Evolutionary conservation across 164 flowering plant genomes (phyloP).

Genomic region (Liriodendron chinense): DNA sequence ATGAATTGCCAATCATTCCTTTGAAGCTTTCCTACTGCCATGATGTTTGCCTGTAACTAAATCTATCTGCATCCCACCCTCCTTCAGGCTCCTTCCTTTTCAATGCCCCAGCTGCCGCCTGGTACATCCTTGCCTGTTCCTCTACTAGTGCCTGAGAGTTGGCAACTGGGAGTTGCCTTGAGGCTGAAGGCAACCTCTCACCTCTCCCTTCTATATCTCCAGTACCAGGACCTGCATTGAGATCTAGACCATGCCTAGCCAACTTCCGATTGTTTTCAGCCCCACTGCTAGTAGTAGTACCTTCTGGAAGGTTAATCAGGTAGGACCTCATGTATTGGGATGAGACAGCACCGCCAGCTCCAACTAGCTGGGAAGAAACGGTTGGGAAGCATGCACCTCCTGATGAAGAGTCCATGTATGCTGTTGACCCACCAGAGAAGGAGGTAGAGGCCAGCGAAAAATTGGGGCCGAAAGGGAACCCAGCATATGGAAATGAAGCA

Average conservation of each 20-base stretch:
- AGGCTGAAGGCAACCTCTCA: slow-evolving; percentile 38
- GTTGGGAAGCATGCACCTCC: slow-evolving; percentile 54
- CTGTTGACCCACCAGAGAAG: slow-evolving; percentile 51
- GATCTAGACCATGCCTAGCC: slow-evolving; percentile 70
- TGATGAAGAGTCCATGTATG: slow-evolving; percentile 57
- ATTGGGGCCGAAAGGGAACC: slow-evolving; percentile 58
- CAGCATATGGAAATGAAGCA: slow-evolving; percentile 56
- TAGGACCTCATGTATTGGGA: slow-evolving; percentile 65
- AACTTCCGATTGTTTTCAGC: slow-evolving; percentile 52
- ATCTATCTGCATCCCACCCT: slow-evolving; percentile 57
- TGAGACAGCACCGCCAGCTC: slow-evolving; percentile 38
- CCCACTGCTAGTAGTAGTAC: slow-evolving; percentile 28
- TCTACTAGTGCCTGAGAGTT: slow-evolving; percentile 50
- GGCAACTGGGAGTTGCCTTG: slow-evolving; percentile 54
- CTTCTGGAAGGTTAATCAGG: slow-evolving; percentile 51
- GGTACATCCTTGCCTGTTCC: slow-evolving; percentile 63
- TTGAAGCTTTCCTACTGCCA: slow-evolving; percentile 41
- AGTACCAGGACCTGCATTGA: slow-evolving; percentile 80
- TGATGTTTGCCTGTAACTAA: slow-evolving; percentile 47
- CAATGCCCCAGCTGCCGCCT: slow-evolving; percentile 41
- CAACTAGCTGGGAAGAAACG: slow-evolving; percentile 44
- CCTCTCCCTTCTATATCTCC: slow-evolving; percentile 61
- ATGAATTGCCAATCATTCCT: slow-evolving; percentile 7
- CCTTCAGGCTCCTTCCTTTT: slow-evolving; percentile 59
- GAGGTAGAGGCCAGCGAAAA: slow-evolving; percentile 64